Conservation (phyloP, 192 early-diverging fungal genomes). For the Thamnidium elegans region DNA sequence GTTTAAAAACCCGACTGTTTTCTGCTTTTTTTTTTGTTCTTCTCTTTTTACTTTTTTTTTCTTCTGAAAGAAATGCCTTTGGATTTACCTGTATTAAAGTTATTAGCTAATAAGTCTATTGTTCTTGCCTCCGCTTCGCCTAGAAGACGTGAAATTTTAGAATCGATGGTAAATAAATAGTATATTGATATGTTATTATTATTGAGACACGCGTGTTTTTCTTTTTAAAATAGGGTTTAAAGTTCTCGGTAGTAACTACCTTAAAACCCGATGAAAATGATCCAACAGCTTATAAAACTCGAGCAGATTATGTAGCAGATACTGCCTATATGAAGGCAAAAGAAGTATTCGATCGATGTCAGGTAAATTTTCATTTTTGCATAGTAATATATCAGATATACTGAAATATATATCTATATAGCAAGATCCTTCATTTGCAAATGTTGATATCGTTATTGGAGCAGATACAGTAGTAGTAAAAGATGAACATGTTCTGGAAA, state of each 20-base stretch:
- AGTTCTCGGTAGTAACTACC: conserved; percentile 65
- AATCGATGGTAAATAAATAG: conserved; percentile 31
- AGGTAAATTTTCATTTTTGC: not conserved
- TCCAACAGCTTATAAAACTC: conserved; percentile 55
- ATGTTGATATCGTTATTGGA: conserved; percentile 43
- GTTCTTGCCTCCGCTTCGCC: conserved; percentile 56
- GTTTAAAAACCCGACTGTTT: not conserved
- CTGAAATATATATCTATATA: not conserved
- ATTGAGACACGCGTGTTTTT: not conserved
- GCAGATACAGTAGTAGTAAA: conserved; percentile 2
- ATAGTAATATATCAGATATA: conserved; percentile 5
- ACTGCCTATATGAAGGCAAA: conserved; percentile 69
- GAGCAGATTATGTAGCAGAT: conserved; percentile 66
- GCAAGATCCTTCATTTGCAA: conserved; percentile 16
- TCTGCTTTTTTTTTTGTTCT: not conserved
- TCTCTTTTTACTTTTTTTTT: not conserved
- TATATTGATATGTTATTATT: too few species aligned
- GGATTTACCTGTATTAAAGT: not conserved
- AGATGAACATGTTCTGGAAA: conserved; percentile 70
- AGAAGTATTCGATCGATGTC: conserved; percentile 59
- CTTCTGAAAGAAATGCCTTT: not conserved
- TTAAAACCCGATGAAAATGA: conserved; percentile 77
- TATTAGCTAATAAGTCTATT: conserved; percentile 7
- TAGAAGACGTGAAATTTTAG: conserved; percentile 73
- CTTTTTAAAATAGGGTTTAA: conserved; percentile 46